Base-by-base conservation (phyloP, 306 rosid species). In the Vicia faba region DNA sequence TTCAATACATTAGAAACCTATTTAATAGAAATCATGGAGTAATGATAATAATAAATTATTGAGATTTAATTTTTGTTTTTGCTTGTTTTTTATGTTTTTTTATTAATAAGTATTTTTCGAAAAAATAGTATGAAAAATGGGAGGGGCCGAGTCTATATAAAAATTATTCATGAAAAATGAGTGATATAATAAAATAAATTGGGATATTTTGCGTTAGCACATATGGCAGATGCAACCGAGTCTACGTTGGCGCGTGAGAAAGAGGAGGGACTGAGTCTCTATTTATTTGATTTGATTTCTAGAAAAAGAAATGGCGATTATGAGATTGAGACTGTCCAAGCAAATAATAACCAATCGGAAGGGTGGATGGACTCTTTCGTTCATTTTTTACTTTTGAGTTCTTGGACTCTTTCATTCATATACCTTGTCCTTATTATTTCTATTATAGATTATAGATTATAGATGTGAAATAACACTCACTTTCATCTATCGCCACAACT, bases 171-270 rank as follows among this genome's bases (percentile, higher is more conserved):
- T 25, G 28, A 25, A 25, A 23, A 25, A 25, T 25, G 1, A 25
- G 31, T 28, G 4, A 28, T 28, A 26, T 28, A 28, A 28, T 3
- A 28, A 28, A 28, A 28, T 28, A 28, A 28, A 28, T 28, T 5
- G 31, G 31, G 31, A 3, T 28, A 3, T 4, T 40, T 39, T 3
- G n/a, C 5, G 15, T 12, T 31, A 1, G 16, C 49, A 43, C 49
- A 43, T n/a, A n/a, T 44, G 81, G 77, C 50, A 46, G 59, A 38
- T 67, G 4, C 8, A 33, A 7, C 7, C 31, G 43, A 77, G 86
- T 81, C 88, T 71, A 28, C 78, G 80, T 41, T 73, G 80, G 83
- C 81, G 81, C 81, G 81, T 81, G 78, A 40, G 39, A 18, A 61
- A 61, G 31, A 11, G 68, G 14, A 35, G 49, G 53, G 82, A 76